Evolutionary conservation across 2,329 filamentous ascomycete genomes (phyloP), one percentile per base, ranked within the genome.

Genomic region (Penicillium digitatum): DNA sequence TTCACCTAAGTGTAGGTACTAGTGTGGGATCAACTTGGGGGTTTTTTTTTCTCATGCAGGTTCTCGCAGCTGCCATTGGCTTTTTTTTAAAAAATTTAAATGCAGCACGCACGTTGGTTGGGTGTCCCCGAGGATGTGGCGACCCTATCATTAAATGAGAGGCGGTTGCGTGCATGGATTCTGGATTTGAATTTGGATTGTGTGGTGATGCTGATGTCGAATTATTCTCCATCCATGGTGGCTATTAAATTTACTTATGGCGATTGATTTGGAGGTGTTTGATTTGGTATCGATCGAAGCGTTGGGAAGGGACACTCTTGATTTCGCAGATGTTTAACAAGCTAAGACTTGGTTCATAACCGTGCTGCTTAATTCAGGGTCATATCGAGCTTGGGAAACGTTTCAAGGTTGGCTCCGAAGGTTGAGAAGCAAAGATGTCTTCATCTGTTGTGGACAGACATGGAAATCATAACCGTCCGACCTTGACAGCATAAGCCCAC

Each of bases 101-200:
- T 40, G 29, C 51, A 43, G 20, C 22, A 53, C 49, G 51, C 45
- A 54, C 37, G 40, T 51, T 51, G 39, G 49, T 40, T 50, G 48
- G 51, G 39, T 38, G 11, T 26, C 35, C 34, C 48, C 40, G 52
- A 45, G 46, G 20, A 34, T 27, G 52, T 45, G 52, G 52, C 47
- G 46, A 45, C 12, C 52, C 52, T 54, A 55, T 52, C 50, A 52
- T 8, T 8, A 20, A 27, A 1, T 10, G 27, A 39, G 50, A 22
- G 16, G 24, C 20, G 18, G 34, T 46, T 52, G 27, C 43, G 18
- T 39, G 34, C 42, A 47, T 53, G 22, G n/a, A 18, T 8, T 39
- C 24, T 31, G 16, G 22, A 34, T 37, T 40, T 27, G 27, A 42
- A 42, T n/a, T 40, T 48, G 29, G 44, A 44, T 42, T 53, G 44